phyloP scores from a whole-genome alignment of 257 asterid species.

The Solanum stenotomum region DNA sequence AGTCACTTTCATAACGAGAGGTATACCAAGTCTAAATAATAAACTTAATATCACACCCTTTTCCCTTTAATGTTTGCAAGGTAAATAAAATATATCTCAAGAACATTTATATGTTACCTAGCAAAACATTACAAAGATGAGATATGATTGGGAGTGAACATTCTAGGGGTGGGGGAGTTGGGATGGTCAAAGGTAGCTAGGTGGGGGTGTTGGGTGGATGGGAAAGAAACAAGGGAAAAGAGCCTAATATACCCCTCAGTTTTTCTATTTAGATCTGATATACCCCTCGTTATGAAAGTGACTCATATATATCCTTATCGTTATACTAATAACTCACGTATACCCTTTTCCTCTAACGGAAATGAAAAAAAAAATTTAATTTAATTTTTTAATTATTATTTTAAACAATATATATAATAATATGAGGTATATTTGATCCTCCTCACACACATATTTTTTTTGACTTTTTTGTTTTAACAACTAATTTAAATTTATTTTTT shows the following conservation, averaged over 20 bases:
- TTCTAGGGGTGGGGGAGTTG: neutral
- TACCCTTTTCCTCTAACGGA: too few species aligned
- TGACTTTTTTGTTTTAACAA: neutral
- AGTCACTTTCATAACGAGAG: neutral
- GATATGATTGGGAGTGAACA: neutral
- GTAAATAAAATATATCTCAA: too few species aligned
- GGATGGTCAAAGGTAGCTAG: neutral
- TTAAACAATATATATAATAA: too few species aligned
- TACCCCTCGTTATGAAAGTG: neutral
- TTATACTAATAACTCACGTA: neutral
- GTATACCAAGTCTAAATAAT: neutral
- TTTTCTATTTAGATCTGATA: neutral
- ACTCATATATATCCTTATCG: too few species aligned
- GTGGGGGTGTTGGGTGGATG: neutral
- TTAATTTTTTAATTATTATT: too few species aligned
- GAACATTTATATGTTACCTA: neutral
- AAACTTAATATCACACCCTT: too few species aligned
- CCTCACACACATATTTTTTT: neutral
- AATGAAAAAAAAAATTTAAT: neutral
- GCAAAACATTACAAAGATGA: neutral
- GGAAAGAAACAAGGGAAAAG: neutral
- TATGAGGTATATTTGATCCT: neutral
- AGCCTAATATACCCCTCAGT: neutral
- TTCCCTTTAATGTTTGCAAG: neutral
- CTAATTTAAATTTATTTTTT: neutral